Evolutionary conservation across 1,139 yeast species (phyloP), one percentile per base, ranked within the genome.

Genomic region (Arxiozyma heterogenica): DNA sequence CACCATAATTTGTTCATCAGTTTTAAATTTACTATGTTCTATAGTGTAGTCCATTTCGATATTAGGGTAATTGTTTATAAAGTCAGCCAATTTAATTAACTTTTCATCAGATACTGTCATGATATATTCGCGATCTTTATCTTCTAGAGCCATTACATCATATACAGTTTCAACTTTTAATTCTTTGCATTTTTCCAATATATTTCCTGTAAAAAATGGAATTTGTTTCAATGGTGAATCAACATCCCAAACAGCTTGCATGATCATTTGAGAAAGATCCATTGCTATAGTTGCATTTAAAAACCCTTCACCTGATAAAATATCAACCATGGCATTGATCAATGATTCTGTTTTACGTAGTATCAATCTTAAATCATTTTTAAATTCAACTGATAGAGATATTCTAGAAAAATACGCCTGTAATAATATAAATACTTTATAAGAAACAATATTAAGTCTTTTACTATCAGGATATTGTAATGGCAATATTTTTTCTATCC

Each of bases 51-150:
- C 71, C 23, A 91, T 69, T 61, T 93, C 97, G 55, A 93, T 76
- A 64, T 86, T 87, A 6, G 98, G 98, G 68, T 86, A 94, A 60
- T 78, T 81, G 70, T 93, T 93, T 54, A 90, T 95, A 73, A 93
- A 93, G 38, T 81, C 81, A 0, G 98, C 98, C 53, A 93, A 90
- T 30, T 75, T 75, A 45, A 76, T 75, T 63, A 81, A 62, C 4
- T 73, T 72, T 20, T 79, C 83, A 12, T 65, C 64, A 8, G 73
- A 74, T 64, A 89, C 72, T 42, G 79, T 80, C 56, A 91, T 72
- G 4, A 90, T 71, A 17, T 76, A 76, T 53, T 81, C 83, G 52
- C 97, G 77, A 55, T 82, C 84, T 1, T 83, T 88, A 64, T 84
- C 91, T 60, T 93, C 98, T 54, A 93, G 72, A 9, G 88, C 81